Conservation (phyloP, 805 yeast genomes). For the Priceomyces melissophilus region DNA sequence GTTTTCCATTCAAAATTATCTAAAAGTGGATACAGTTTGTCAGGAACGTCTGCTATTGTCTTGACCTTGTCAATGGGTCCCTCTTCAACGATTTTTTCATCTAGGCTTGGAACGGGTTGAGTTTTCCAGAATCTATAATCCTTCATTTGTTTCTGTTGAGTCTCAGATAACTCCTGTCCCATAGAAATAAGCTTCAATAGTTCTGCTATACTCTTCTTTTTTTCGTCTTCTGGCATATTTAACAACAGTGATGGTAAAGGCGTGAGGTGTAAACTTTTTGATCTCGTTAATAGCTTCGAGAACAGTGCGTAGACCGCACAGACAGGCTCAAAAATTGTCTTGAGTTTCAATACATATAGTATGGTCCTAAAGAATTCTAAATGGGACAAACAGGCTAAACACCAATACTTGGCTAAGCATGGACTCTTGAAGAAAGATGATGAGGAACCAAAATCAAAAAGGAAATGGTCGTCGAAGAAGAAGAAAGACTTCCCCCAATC, state of each 20-base stretch:
- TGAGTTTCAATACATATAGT: not conserved
- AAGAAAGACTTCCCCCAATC: slow-evolving; percentile 6
- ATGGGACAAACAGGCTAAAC: slow-evolving; percentile 44
- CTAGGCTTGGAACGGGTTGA: slow-evolving; percentile 85
- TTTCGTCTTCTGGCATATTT: slow-evolving; percentile 11
- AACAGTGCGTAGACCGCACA: too few relatives aligned
- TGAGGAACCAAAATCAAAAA: slow-evolving; percentile 10
- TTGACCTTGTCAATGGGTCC: slow-evolving; percentile 77
- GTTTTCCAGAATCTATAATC: slow-evolving; percentile 97
- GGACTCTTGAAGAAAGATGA: slow-evolving; percentile 21
- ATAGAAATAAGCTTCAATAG: slow-evolving; percentile 51
- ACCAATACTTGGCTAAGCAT: slow-evolving; percentile 37
- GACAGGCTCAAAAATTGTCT: not conserved
- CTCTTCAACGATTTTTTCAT: slow-evolving; percentile 61
- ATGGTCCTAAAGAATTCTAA: slow-evolving; percentile 44
- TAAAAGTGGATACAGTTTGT: slow-evolving; percentile 65
- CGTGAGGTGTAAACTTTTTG: too few relatives aligned
- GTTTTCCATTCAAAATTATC: slow-evolving; percentile 87
- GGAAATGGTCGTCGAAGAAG: slow-evolving; percentile 36
- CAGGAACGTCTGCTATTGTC: slow-evolving; percentile 69
- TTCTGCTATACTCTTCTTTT: slow-evolving; percentile 50
- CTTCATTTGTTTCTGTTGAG: slow-evolving; percentile 69
- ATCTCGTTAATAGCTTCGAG: too few relatives aligned
- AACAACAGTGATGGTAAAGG: too few relatives aligned
- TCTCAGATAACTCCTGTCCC: slow-evolving; percentile 53